phyloP scores from a whole-genome alignment of 192 early-diverging fungal genomes.

The Coemansia sp. region DNA sequence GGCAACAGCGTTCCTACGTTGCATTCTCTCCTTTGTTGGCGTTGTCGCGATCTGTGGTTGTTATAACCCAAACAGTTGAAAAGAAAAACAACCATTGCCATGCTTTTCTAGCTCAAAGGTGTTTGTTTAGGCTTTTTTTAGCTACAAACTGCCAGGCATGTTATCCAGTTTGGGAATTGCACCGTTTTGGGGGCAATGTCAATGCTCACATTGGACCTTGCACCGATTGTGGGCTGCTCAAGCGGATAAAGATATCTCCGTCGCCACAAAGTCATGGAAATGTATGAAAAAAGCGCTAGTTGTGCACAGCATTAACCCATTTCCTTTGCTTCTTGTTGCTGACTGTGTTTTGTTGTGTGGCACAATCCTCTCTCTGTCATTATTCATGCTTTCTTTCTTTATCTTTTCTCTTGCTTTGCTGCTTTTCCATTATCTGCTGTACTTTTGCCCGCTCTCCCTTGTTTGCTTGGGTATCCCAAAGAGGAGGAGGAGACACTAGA shows the following conservation, averaged over 20 bases:
- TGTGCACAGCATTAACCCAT: too few relatives aligned
- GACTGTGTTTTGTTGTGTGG: not conserved
- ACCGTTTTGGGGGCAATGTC: not conserved
- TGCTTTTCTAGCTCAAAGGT: too few relatives aligned
- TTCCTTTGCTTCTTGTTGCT: too few relatives aligned
- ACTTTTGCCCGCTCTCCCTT: not conserved
- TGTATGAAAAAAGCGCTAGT: too few relatives aligned
- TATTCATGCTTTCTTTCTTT: not conserved
- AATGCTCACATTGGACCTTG: not conserved
- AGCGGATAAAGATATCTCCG: not conserved
- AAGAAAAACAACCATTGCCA: too few relatives aligned
- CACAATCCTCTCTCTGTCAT: not conserved
- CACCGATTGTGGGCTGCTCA: too few relatives aligned
- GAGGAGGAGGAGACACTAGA: not conserved
- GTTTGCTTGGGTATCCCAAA: constrained; percentile 1
- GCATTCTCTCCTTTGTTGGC: too few relatives aligned
- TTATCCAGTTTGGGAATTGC: not conserved
- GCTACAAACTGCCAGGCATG: too few relatives aligned
- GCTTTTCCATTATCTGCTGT: not conserved
- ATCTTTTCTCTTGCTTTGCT: not conserved
- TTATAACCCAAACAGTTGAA: too few relatives aligned
- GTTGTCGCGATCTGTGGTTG: too few relatives aligned
- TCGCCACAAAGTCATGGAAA: not conserved
- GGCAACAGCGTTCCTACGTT: too few relatives aligned
- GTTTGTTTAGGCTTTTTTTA: too few relatives aligned